Evolutionary conservation across 345 rosid species (phyloP), one percentile per base, ranked within the genome.

Genomic region (Pelargonium nanum): DNA sequence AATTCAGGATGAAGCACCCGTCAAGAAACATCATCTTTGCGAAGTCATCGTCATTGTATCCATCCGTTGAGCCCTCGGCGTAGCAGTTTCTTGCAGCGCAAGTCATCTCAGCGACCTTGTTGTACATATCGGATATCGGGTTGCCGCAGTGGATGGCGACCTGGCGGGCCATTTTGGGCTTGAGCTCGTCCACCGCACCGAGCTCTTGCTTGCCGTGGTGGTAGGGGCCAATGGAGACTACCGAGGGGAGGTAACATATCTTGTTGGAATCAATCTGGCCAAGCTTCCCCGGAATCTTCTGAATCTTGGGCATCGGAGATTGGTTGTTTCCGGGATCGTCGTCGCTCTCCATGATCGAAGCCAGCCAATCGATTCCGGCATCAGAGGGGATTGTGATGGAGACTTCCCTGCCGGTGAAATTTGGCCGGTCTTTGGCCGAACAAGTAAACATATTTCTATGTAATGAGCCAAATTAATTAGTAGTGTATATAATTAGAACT

Each of bases 171-270:
- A 65, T 6, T 17, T 3, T 1, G 22, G 26, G 5, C 58, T 66
- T 59, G 63, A 59, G 24, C 5, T 12, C 4, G 19, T 59, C 59
- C 24, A 51, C 52, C 19, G 22, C 53, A 17, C 7, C 15, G 6
- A 66, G 59, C 0, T 53, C 53, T 5, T 0, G 6, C 0, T 34
- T 66, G 1, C 64, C 53, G 32, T 53, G 65, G 63, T 66, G 70
- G 40, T 28, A 59, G 17, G 70, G 70, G 10, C 70, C 65, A n/a
- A 66, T 22, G 53, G 70, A 66, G 16, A 59, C 58, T 12, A 34
- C 25, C 6, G 25, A 13, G 2, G 64, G 70, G 20, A 28, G 54
- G 22, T 22, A 59, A 53, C 34, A 53, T 4, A 53, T 13, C 10
- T 25, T 0, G 19, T 21, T 28, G 23, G 26, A 10, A 24, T 55